Conservation (phyloP, 1,139 yeast species). For the Kluyveromyces marxianus region DNA sequence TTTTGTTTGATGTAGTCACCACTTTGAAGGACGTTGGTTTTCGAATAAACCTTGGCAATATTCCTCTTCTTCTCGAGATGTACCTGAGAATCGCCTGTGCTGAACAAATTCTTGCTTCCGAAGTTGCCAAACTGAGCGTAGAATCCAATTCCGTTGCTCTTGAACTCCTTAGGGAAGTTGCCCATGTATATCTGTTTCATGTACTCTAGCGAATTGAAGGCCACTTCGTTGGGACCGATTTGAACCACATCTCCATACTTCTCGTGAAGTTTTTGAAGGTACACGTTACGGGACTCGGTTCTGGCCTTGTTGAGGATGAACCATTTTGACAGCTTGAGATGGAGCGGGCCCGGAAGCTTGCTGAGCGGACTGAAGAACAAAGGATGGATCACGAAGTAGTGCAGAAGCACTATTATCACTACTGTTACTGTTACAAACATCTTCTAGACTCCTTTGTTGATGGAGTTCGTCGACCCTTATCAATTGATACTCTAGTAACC, state of each 20-base stretch:
- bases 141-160: slow-evolving; percentile 29
- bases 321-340: slow-evolving; percentile 41
- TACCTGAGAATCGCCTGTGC: slow-evolving; percentile 41
- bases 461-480: no score
- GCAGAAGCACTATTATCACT: slow-evolving; percentile 3
- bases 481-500: no score
- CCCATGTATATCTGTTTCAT: slow-evolving; percentile 48
- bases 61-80: slow-evolving; percentile 47
- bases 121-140: slow-evolving; percentile 59
- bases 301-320: slow-evolving; percentile 49
- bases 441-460: neutral
- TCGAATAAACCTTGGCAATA: slow-evolving; percentile 44
- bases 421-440: slow-evolving; percentile 2
- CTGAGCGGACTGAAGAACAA: slow-evolving; percentile 44
- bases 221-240: slow-evolving; percentile 54
- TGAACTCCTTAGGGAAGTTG: slow-evolving; percentile 36
- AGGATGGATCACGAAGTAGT: slow-evolving; percentile 39
- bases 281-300: slow-evolving; percentile 43
- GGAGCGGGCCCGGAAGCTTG: slow-evolving; percentile 53
- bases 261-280: slow-evolving; percentile 45
- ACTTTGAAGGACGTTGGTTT: slow-evolving; percentile 29
- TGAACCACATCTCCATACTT: slow-evolving; percentile 56
- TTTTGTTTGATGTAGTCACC: slow-evolving; percentile 20
- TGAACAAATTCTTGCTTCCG: slow-evolving; percentile 52
- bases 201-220: slow-evolving; percentile 47